phyloP scores from a whole-genome alignment of 495 filamentous ascomycete species.

The Penicillium ochrochloron region DNA sequence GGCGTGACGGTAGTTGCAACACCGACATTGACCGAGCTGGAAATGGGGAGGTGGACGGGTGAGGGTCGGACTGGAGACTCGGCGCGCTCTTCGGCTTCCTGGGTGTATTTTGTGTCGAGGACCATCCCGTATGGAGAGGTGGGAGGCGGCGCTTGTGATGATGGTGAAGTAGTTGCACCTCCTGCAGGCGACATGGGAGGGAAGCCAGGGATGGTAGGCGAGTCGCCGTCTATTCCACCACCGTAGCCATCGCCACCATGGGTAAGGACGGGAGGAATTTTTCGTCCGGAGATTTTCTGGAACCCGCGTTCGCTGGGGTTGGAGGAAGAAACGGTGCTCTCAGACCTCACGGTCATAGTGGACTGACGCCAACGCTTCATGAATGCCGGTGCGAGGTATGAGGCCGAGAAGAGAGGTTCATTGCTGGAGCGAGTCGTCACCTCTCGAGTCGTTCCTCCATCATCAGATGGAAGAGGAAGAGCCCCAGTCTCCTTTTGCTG shows the following conservation, averaged over 20 bases:
- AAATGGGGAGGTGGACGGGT: conserved; percentile 55
- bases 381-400: conserved; percentile 52
- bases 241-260: conserved; percentile 73
- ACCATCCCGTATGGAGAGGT: conserved; percentile 43
- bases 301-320: conserved; percentile 57
- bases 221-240: conserved; percentile 44
- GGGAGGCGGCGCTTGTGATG: conserved; percentile 39
- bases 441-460: conserved; percentile 32
- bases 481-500: conserved; percentile 27
- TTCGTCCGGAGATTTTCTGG: conserved; percentile 70
- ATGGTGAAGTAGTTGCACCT: conserved; percentile 24
- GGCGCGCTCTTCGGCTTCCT: conserved; percentile 38
- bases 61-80: conserved; percentile 47
- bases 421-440: conserved; percentile 55
- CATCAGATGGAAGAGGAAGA: conserved; percentile 31
- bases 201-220: conserved; percentile 27
- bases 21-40: conserved; percentile 43
- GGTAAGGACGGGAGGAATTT: conserved; percentile 71
- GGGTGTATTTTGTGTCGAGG: conserved; percentile 42
- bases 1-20: conserved; percentile 32
- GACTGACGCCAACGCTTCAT: conserved; percentile 48
- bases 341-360: conserved; percentile 48
- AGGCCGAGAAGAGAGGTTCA: conserved; percentile 60
- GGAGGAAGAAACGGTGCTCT: conserved; percentile 42
- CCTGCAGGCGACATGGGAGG: conserved; percentile 24